A percentile compares a stretch with the other conserved stretches of the same genome.
Conservation (phyloP, 306 rosid species). For the Purshia tridentata region DNA sequence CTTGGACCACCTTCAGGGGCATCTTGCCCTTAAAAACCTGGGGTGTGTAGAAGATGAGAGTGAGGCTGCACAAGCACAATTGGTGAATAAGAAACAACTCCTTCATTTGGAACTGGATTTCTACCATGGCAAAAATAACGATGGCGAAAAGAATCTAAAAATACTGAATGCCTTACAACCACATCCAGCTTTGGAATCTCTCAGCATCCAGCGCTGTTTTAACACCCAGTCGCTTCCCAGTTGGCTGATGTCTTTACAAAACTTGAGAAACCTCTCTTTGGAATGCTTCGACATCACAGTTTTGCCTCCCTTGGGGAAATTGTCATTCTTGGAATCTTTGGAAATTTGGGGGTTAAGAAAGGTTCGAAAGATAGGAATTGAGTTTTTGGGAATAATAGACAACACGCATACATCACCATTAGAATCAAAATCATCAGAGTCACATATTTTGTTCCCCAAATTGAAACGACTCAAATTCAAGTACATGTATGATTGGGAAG, state of each 20-base stretch:
- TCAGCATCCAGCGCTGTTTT: neutral
- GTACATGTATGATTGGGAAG: too few relatives aligned
- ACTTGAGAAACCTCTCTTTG: neutral
- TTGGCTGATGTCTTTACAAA: conserved; percentile 9
- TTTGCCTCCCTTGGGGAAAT: conserved; percentile 16
- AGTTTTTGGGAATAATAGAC: too few relatives aligned
- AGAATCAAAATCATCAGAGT: too few relatives aligned
- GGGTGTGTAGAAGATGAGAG: too few relatives aligned
- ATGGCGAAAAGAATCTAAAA: too few relatives aligned
- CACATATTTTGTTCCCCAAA: too few relatives aligned
- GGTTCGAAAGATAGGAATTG: too few relatives aligned
- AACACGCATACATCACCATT: too few relatives aligned
- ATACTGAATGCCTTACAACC: conserved; percentile 18
- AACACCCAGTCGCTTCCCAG: neutral
- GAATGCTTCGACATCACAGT: neutral
- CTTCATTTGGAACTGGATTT: neutral
- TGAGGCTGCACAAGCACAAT: neutral
- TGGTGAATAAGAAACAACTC: neutral
- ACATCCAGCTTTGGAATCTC: conserved; percentile 4
- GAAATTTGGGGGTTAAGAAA: neutral
- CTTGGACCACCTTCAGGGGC: too few relatives aligned
- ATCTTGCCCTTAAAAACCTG: too few relatives aligned
- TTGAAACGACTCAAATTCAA: too few relatives aligned
- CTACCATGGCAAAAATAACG: neutral
- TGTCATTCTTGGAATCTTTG: neutral